These are phyloP conservation scores for Paramecium sonneborni DNA, from an alignment of 73 alveolate genomes.

Conservation along the genomic window DNA sequence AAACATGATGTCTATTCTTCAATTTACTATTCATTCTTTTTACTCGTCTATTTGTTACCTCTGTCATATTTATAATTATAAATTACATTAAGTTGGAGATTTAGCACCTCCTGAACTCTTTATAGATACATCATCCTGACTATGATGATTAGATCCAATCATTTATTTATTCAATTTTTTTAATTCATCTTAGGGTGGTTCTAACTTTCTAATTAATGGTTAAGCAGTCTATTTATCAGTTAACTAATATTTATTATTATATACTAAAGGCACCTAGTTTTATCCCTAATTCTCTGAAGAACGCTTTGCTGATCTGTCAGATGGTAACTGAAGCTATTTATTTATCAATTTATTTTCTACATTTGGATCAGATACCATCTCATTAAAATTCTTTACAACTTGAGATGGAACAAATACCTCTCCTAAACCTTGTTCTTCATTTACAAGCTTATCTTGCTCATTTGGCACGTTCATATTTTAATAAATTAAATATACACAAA, in stretches of 20 bases:
- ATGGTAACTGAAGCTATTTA: conserved; percentile 36
- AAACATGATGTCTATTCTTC: not conserved
- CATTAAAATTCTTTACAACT: conserved; percentile 12
- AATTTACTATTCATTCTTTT: conserved; percentile 33
- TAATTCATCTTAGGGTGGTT: not conserved
- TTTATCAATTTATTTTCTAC: not conserved
- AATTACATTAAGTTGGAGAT: not conserved
- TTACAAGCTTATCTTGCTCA: conserved; percentile 14
- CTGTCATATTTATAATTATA: not conserved
- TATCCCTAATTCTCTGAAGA: not conserved
- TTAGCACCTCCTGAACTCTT: conserved; percentile 18
- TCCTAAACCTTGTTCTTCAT: not conserved
- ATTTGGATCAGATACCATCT: conserved; percentile 12
- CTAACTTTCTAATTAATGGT: not conserved
- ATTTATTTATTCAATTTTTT: not conserved
- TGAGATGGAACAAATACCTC: conserved; percentile 12
- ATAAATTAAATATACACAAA: conserved; percentile 14
- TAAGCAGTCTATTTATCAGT: conserved; percentile 30
- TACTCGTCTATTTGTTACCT: not conserved
- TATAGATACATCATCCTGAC: not conserved
- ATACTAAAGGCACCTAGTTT: not conserved
- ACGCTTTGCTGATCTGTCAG: conserved; percentile 13
- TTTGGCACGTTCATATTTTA: not conserved
- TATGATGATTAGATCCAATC: not conserved
- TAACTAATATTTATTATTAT: not conserved